phyloP scores from a whole-genome alignment of 441 rosid species.

The Mallotus repandus region DNA sequence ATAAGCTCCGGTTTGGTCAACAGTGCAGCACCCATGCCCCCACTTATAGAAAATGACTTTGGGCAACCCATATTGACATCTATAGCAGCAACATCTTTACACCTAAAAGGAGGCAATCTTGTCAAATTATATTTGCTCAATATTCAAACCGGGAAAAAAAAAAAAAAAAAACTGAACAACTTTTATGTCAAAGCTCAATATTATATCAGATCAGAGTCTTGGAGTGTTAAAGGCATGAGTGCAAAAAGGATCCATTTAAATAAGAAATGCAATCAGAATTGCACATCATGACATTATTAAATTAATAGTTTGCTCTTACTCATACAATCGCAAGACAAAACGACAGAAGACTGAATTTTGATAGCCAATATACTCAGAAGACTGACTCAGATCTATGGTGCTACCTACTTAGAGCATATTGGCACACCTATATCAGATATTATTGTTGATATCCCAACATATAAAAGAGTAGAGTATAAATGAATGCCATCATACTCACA shows the following conservation, averaged over 20 bases:
- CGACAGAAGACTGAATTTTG: neutral
- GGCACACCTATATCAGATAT: neutral
- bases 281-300: neutral
- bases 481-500: constrained; percentile 38
- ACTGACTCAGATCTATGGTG: neutral
- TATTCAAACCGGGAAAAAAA: neutral
- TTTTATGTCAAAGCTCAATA: neutral
- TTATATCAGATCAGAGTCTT: neutral
- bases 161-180: neutral
- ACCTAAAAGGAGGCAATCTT: constrained; percentile 41
- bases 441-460: neutral
- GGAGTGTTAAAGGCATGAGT: neutral
- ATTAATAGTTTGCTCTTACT: neutral
- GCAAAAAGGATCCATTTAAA: neutral
- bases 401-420: neutral
- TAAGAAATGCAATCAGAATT: neutral
- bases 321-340: neutral
- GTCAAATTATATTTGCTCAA: neutral
- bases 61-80: constrained; percentile 99
- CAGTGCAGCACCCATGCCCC: constrained; percentile 98
- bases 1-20: constrained; percentile 75
- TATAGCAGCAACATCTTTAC: constrained; percentile 78
- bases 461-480: neutral
- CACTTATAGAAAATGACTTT: constrained; percentile 81
- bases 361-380: too few species aligned